Percentiles rank a stretch among this genome's conserved stretches.
phyloP scores from a whole-genome alignment of 805 yeast genomes.

The Lipomyces starkeyi region DNA sequence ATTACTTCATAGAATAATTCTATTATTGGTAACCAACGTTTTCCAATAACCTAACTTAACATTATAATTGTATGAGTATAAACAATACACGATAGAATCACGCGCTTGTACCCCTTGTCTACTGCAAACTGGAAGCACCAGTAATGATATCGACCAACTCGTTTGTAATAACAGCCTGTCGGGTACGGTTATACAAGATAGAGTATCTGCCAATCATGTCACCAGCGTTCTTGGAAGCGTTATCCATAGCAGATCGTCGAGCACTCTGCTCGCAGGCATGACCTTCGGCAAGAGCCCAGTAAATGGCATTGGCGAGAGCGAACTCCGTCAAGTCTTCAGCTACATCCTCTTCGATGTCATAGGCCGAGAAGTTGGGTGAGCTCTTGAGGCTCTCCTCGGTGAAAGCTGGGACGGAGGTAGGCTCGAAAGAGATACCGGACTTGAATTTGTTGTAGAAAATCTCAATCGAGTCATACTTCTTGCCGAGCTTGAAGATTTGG shows the following conservation, averaged over 20 bases:
- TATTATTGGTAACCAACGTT: neutral
- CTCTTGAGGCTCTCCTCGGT: slow-evolving; percentile 73
- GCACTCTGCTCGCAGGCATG: slow-evolving; percentile 98
- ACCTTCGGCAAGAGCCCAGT: slow-evolving; percentile 95
- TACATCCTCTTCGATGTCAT: slow-evolving; percentile 73
- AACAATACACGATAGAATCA: neutral
- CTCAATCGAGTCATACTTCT: slow-evolving; percentile 73
- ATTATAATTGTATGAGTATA: neutral
- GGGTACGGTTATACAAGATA: slow-evolving; percentile 97
- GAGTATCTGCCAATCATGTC: slow-evolving; percentile 97
- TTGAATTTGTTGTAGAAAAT: slow-evolving; percentile 86
- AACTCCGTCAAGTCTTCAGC: slow-evolving; percentile 69
- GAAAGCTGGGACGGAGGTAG: slow-evolving; percentile 69
- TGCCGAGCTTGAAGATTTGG: slow-evolving; percentile 69
- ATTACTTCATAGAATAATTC: neutral
- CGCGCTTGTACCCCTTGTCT: slow-evolving; percentile 41
- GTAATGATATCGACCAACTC: slow-evolving; percentile 99
- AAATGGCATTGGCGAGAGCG: slow-evolving; percentile 86
- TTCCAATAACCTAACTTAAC: neutral
- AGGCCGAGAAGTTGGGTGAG: slow-evolving; percentile 84
- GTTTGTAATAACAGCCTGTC: slow-evolving; percentile 99
- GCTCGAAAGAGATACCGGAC: slow-evolving; percentile 89
- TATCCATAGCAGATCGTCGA: slow-evolving; percentile 99
- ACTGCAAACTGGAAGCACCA: slow-evolving; percentile 98
- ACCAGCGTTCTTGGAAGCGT: slow-evolving; percentile 99